A percentile compares a stretch with the other conserved stretches of the same genome.
Evolutionary conservation across 306 rosid genomes (phyloP).

Genomic region (Luffa aegyptiaca): DNA sequence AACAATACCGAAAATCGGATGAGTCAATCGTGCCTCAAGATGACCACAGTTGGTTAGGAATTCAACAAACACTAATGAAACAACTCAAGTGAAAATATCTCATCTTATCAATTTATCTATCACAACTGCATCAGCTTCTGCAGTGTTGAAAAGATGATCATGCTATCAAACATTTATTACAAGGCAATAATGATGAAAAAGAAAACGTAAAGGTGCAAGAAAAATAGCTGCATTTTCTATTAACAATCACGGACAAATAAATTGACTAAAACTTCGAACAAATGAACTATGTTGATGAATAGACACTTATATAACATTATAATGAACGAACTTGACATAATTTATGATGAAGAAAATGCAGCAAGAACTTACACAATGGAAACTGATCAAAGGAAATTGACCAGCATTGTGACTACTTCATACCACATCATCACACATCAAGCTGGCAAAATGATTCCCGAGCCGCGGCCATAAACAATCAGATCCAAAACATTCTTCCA

Average conservation of each 20-base stretch:
- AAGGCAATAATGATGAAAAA: neutral
- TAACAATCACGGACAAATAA: neutral
- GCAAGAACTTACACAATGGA: slow-evolving; percentile 11
- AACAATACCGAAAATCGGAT: neutral
- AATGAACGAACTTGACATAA: neutral
- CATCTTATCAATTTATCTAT: neutral
- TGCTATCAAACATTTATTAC: neutral
- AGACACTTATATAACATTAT: neutral
- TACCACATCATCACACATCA: neutral
- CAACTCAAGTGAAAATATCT: neutral
- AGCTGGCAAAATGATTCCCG: neutral
- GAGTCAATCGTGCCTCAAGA: neutral
- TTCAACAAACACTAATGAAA: neutral
- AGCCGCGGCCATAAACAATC: neutral
- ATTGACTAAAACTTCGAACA: neutral
- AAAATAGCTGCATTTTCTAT: neutral
- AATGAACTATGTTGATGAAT: neutral
- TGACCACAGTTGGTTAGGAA: neutral
- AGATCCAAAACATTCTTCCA: neutral
- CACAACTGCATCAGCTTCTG: neutral
- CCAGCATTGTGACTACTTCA: neutral
- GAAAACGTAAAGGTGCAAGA: neutral
- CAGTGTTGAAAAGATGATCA: neutral
- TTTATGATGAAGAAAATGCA: neutral
- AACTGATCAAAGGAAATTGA: neutral